phyloP scores from a whole-genome alignment of 176 grass and related monocot species.

The Zea luxurians region DNA sequence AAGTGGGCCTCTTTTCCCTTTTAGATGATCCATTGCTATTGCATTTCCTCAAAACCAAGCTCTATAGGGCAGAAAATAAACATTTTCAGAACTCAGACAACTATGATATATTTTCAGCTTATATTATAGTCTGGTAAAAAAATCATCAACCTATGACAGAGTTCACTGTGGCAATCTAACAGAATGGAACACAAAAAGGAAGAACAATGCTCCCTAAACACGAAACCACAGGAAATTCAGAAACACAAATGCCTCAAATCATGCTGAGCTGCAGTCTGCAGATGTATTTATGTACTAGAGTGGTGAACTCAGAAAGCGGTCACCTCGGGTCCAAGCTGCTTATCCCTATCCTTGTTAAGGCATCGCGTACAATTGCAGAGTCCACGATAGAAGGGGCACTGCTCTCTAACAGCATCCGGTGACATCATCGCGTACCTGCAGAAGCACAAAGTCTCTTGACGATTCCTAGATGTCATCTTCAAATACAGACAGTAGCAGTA shows the following conservation, averaged over 20 bases:
- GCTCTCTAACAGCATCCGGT: background rate
- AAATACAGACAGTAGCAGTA: no score
- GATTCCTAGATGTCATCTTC: no score
- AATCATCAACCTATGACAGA: background rate
- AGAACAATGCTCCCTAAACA: background rate
- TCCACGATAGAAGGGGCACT: conserved; percentile 41
- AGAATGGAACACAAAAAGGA: background rate
- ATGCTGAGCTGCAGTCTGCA: conserved; percentile 10
- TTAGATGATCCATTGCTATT: background rate
- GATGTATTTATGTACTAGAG: background rate
- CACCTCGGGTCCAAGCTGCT: conserved; percentile 34
- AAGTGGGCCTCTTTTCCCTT: conserved; percentile 12
- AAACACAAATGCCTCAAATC: background rate
- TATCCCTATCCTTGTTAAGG: background rate
- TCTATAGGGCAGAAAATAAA: conserved; percentile 18
- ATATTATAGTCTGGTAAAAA: conserved; percentile 19
- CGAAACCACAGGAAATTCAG: conserved; percentile 1
- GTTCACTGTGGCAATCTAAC: background rate
- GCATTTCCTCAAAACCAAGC: background rate
- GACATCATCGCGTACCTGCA: conserved; percentile 41
- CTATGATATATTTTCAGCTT: background rate
- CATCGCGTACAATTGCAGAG: conserved; percentile 42
- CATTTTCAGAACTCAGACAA: conserved; percentile 1
- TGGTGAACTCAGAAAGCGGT: background rate
- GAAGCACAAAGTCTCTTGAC: conserved; percentile 2